phyloP scores from a whole-genome alignment of 768 basidiomycete species.

The Termitomyces eurrhizus region DNA sequence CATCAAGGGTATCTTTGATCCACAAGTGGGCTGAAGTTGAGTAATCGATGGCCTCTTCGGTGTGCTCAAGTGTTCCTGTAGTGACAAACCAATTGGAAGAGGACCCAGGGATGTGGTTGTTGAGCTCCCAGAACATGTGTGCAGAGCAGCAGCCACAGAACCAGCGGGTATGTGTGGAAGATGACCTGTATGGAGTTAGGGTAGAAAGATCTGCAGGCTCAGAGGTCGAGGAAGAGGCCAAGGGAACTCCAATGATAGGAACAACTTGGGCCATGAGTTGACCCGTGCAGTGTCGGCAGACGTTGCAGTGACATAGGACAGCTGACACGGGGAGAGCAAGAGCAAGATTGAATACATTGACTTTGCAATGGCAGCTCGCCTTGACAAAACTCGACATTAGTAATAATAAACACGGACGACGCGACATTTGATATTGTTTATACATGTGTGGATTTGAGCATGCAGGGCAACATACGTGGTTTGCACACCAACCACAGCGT shows the following conservation, averaged over 20 bases:
- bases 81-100: slow-evolving; percentile 10
- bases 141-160: slow-evolving; percentile 17
- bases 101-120: background rate
- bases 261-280: slow-evolving; percentile 17
- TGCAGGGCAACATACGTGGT: slow-evolving; percentile 14
- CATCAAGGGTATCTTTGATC: slow-evolving; percentile 17
- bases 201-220: slow-evolving; percentile 12
- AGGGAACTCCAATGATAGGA: slow-evolving; percentile 12
- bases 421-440: slow-evolving; percentile 10
- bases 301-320: slow-evolving; percentile 26
- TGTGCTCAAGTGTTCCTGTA: slow-evolving; percentile 12
- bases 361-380: slow-evolving; percentile 24
- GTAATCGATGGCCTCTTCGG: slow-evolving; percentile 9
- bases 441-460: slow-evolving; percentile 9
- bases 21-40: slow-evolving; percentile 11
- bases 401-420: background rate
- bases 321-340: slow-evolving; percentile 19
- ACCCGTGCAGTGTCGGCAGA: slow-evolving; percentile 26
- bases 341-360: slow-evolving; percentile 18
- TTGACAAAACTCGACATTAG: slow-evolving; percentile 12
- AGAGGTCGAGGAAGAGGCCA: slow-evolving; percentile 4
- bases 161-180: slow-evolving; percentile 11
- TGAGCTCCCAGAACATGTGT: slow-evolving; percentile 15
- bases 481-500: slow-evolving; percentile 7
- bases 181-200: slow-evolving; percentile 15